These are phyloP conservation scores for Dictyostelium purpureum DNA, from an alignment of 78 protist genomes.

Conservation along the genomic window DNA sequence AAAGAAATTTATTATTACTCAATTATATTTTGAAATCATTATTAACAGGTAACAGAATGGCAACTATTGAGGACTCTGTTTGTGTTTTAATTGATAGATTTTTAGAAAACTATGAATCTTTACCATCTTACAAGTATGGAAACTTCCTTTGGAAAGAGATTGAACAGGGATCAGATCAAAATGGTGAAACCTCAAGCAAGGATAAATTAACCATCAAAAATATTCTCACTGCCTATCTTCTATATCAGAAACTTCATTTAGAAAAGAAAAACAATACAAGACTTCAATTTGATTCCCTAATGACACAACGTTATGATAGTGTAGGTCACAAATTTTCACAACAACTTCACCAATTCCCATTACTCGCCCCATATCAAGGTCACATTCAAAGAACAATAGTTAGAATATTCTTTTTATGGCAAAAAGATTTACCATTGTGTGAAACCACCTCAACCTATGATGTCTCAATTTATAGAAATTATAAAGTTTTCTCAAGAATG, in stretches of 20 bases:
- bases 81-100: conserved; percentile 52
- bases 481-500: conserved; percentile 65
- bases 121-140: conserved; percentile 33
- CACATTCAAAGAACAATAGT: conserved; percentile 65
- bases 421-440: conserved; percentile 55
- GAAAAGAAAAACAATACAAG: conserved; percentile 57
- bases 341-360: conserved; percentile 27
- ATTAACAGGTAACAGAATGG: conserved; percentile 12
- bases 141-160: conserved; percentile 26
- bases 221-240: conserved; percentile 10
- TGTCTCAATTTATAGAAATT: conserved; percentile 41
- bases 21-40: conserved; percentile 6
- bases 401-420: conserved; percentile 60
- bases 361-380: conserved; percentile 38
- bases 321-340: conserved; percentile 14
- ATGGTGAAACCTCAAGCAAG: neutral
- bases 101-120: conserved; percentile 64
- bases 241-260: conserved; percentile 40
- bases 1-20: conserved; percentile 46
- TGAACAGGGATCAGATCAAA: neutral
- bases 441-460: conserved; percentile 58
- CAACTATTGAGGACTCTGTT: conserved; percentile 48
- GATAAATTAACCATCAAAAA: conserved; percentile 24
- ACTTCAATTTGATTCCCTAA: conserved; percentile 17
- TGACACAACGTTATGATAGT: conserved; percentile 33